Evolutionary conservation across 1,139 yeast species (phyloP), one percentile per base, ranked within the genome.

Genomic region (Lodderomyces margitis): DNA sequence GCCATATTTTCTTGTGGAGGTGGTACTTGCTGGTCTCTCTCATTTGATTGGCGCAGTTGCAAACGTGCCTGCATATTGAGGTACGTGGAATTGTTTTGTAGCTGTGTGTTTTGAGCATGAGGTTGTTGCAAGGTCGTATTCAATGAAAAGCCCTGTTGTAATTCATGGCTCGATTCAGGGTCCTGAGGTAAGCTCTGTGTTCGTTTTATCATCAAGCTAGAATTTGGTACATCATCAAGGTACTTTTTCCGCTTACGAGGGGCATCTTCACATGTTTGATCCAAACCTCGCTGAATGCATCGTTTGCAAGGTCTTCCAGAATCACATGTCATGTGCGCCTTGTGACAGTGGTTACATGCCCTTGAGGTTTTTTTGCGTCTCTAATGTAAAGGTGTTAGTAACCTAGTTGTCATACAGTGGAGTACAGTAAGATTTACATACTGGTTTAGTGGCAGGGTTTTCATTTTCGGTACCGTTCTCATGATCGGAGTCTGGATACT

Each of bases 271-370:
- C 98, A 91, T 0, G 87, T 71, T n/a, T 66, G 74, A 3, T 74
- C 79, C 21, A 88, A 65, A 0, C 92, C 92, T 51, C 89, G 70
- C 36, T 71, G 74, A 6, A 83, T 61, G 61, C 98, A 92, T 40
- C 96, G 64, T 42, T 74, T 74, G 55, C 98, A 92, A 0, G 98
- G 98, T 39, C 98, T 57, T 16, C 64, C 57, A 19, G 81, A 74
- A 52, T 87, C 96, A 59, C 97, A 89, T 0, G 96, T 85, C 72
- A 88, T 79, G 60, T 89, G 97, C 2, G 94, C 84, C 53, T 80
- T 75, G 47, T 88, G 88, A 57, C 97, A 89, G 61, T 87, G 92
- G 35, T 79, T 78, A 55, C 97, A 89, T 11, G 97, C 96, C 45
- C 94, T 69, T 7, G 81, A 71, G 0, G 91, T 88, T 58, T 87